Conservation (phyloP, 352 stramenopile species). For the Phytophthora kernoviae region DNA sequence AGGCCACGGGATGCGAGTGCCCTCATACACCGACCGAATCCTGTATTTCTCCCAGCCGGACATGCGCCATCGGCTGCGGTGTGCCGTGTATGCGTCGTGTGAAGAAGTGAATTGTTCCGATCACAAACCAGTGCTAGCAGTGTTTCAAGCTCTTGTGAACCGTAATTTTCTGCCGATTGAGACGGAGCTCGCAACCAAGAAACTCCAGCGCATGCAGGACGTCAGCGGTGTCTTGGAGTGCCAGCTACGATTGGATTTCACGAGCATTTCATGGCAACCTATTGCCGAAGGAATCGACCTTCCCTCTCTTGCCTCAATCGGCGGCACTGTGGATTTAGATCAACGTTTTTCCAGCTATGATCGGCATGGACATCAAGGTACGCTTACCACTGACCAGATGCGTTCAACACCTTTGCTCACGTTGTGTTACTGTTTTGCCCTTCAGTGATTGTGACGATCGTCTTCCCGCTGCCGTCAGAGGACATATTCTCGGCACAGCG, state of each 20-base stretch:
- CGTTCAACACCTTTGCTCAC: slow-evolving; percentile 6
- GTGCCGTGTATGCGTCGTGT: slow-evolving; percentile 71
- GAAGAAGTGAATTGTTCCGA: slow-evolving; percentile 81
- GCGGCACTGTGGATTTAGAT: slow-evolving; percentile 25
- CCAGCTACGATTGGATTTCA: slow-evolving; percentile 58
- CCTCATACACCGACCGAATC: slow-evolving; percentile 92
- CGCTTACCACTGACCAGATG: background rate
- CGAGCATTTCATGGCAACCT: slow-evolving; percentile 56
- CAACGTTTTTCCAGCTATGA: slow-evolving; percentile 37
- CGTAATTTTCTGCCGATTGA: slow-evolving; percentile 56
- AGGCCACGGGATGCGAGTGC: slow-evolving; percentile 68
- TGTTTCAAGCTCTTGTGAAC: slow-evolving; percentile 76
- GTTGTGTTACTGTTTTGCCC: background rate
- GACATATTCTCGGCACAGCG: slow-evolving; percentile 86
- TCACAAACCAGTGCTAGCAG: slow-evolving; percentile 81
- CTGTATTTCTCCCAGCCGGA: slow-evolving; percentile 81
- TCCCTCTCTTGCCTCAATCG: slow-evolving; percentile 15
- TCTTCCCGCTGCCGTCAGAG: slow-evolving; percentile 83
- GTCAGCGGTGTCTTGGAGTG: slow-evolving; percentile 65
- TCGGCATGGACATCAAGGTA: slow-evolving; percentile 39
- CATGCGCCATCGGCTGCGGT: slow-evolving; percentile 64
- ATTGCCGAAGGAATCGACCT: slow-evolving; percentile 11
- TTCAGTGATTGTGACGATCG: slow-evolving; percentile 56
- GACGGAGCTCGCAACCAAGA: slow-evolving; percentile 46
- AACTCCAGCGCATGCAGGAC: slow-evolving; percentile 65